Base-by-base conservation (phyloP, 306 rosid genomes). In the Ochetophila trinervis region DNA sequence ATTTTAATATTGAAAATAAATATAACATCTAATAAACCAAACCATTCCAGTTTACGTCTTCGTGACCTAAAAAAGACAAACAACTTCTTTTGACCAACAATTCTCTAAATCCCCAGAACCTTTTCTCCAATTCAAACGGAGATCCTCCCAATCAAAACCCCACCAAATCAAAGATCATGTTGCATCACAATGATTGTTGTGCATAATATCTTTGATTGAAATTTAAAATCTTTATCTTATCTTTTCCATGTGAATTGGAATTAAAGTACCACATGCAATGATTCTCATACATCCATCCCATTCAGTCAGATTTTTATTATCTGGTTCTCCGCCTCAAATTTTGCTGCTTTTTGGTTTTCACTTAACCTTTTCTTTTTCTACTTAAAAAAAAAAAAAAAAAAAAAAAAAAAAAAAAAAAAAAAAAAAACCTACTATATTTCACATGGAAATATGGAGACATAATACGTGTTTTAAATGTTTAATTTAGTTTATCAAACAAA, bases 61-160 rank as follows among this genome's bases (percentile, higher is more conserved):
- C 58, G 54, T 50, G 54, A 50, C 54, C 23, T 18, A 19, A 50
- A 15, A 50, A 50, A 18, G 54, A 50, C 54, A 50, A 50, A 50
- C 18, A 16, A 19, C 54, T 50, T 16, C 7, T 24, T 76, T 79
- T 81, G 84, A 83, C 91, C 78, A 85, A 76, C 67, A 60, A 81
- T 72, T 68, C 40, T 65, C 3, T 5, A 59, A 50, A 48, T 4
- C 7, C 47, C 0, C 20, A 61, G 63, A 60, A 50, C 79, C 80
- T 34, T 74, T 69, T 83, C 87, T 86, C 91, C 91, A 69, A 65
- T 82, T 83, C 86, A 87, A 68, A 87, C 60, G 91, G 88, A 85
- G 84, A 80, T 69, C 72, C 76, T 60, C 78, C 52, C 22, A 21
- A 62, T 56, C 37, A 69, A 59, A 57, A n/a, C n/a, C 21, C 18